Evolutionary conservation across 2,329 filamentous ascomycete species (phyloP).

Genomic region (Aspergillus ochraceus): DNA sequence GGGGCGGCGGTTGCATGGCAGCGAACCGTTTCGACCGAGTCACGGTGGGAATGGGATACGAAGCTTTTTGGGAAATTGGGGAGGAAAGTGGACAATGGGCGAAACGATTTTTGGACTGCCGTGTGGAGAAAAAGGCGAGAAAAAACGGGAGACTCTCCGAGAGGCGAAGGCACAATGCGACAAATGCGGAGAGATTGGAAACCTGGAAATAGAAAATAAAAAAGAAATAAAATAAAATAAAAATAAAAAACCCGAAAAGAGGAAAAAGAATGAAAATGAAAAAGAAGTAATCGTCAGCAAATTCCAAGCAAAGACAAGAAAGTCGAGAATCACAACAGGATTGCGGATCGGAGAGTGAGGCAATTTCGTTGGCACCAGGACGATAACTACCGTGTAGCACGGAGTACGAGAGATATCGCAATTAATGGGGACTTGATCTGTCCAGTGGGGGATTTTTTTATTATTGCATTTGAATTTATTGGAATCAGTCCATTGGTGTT

Average conservation of each 20-base stretch:
- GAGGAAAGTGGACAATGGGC: constrained; percentile 3
- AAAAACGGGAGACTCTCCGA: constrained; percentile 23
- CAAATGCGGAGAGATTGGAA: constrained; percentile 19
- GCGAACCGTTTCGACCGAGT: constrained; percentile 22
- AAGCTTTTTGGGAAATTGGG: constrained; percentile 24
- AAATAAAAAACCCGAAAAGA: not conserved
- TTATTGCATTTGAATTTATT: not conserved
- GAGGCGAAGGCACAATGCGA: constrained; percentile 4
- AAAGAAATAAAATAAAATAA: not conserved
- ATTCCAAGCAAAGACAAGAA: not conserved
- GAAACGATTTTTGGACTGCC: constrained; percentile 4
- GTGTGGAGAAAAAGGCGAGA: constrained; percentile 9
- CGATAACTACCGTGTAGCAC: constrained; percentile 23
- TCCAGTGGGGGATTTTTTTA: not conserved
- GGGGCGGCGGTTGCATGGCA: constrained; percentile 22
- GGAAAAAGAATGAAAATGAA: constrained; percentile 5
- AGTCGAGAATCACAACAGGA: too few relatives aligned
- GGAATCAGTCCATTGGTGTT: too few relatives aligned
- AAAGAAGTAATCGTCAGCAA: not conserved
- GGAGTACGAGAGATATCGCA: constrained; percentile 9
- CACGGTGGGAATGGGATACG: constrained; percentile 17
- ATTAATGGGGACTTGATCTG: constrained; percentile 1
- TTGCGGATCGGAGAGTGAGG: constrained; percentile 8
- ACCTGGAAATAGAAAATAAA: constrained; percentile 1
- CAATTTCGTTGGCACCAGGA: constrained; percentile 19